These are phyloP conservation scores for Lactarius hatsudake DNA, from an alignment of 768 basidiomycete genomes.

Conservation along the genomic window DNA sequence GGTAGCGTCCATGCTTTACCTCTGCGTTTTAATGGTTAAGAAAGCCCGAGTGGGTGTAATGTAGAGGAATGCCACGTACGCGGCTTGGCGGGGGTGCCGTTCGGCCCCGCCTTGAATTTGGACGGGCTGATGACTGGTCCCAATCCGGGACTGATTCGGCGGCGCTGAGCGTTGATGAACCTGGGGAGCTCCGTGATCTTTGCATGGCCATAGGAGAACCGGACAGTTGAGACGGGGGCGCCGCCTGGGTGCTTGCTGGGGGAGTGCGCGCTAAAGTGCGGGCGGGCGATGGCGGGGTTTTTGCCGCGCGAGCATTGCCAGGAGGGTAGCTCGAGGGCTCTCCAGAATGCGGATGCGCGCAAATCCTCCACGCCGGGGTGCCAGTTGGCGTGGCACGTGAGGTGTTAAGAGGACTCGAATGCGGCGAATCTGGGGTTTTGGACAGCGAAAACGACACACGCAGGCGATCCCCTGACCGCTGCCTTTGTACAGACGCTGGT, in stretches of 20 bases:
- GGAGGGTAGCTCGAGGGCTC: conserved; percentile 1
- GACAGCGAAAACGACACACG: conserved; percentile 19
- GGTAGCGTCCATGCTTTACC: conserved; percentile 66
- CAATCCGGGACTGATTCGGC: conserved; percentile 37
- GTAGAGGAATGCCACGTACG: conserved; percentile 41
- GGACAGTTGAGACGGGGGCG: neutral
- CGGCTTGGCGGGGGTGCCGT: conserved; percentile 42
- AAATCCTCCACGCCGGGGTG: conserved; percentile 1
- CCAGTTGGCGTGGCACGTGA: neutral
- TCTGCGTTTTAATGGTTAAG: conserved; percentile 29
- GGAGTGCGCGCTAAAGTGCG: neutral
- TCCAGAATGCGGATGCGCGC: neutral
- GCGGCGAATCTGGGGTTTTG: conserved; percentile 14
- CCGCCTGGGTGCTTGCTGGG: neutral
- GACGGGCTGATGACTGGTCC: conserved; percentile 65
- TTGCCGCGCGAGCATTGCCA: neutral
- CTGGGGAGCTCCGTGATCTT: conserved; percentile 6
- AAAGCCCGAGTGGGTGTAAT: too few species aligned
- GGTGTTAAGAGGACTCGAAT: neutral
- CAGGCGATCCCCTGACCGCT: conserved; percentile 18
- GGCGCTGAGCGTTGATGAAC: neutral
- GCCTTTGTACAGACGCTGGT: conserved; percentile 1
- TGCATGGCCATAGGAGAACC: neutral
- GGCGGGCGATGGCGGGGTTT: neutral
- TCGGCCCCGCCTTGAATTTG: conserved; percentile 29